Percentiles rank a stretch among this genome's conserved stretches.
Conservation (phyloP, 2,329 filamentous ascomycete genomes). For the Xylaria sp. region DNA sequence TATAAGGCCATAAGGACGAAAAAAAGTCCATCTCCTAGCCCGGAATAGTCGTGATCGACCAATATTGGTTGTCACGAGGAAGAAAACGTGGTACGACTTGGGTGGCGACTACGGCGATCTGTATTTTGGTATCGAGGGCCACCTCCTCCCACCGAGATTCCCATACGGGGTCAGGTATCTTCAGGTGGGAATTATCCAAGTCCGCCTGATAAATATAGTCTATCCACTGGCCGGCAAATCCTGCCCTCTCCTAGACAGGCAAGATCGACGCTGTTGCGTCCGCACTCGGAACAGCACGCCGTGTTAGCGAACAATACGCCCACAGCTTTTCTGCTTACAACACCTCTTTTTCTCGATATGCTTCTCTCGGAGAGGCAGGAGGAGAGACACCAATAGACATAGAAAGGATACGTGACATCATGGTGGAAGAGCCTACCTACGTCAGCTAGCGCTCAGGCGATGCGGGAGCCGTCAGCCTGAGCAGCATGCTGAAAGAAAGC, state of each 20-base stretch:
- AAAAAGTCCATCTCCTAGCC: conserved; percentile 29
- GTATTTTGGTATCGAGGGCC: conserved; percentile 30
- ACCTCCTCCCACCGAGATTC: conserved; percentile 38
- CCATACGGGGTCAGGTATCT: conserved; percentile 27
- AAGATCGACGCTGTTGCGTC: conserved; percentile 41
- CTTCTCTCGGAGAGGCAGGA: conserved; percentile 12
- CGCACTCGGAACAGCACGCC: conserved; percentile 31
- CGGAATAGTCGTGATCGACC: conserved; percentile 42
- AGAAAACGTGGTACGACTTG: conserved; percentile 36
- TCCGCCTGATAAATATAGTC: conserved; percentile 18
- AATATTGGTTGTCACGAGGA: conserved; percentile 41
- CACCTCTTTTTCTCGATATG: neutral
- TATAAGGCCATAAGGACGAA: conserved; percentile 30
- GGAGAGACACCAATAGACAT: neutral
- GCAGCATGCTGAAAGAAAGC: conserved; percentile 17
- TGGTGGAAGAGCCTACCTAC: conserved; percentile 16
- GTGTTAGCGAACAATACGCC: conserved; percentile 3
- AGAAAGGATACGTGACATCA: conserved; percentile 25
- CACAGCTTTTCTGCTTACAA: conserved; percentile 34
- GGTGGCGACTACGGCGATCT: conserved; percentile 38
- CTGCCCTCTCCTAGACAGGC: conserved; percentile 36
- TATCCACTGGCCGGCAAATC: conserved; percentile 20
- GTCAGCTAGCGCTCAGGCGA: conserved; percentile 16
- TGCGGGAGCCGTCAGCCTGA: conserved; percentile 34
- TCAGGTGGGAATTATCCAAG: conserved; percentile 29